Evolutionary conservation across 768 basidiomycete species (phyloP), one percentile per base, ranked within the genome.

Genomic region (Udeniomyces megalosporus): DNA sequence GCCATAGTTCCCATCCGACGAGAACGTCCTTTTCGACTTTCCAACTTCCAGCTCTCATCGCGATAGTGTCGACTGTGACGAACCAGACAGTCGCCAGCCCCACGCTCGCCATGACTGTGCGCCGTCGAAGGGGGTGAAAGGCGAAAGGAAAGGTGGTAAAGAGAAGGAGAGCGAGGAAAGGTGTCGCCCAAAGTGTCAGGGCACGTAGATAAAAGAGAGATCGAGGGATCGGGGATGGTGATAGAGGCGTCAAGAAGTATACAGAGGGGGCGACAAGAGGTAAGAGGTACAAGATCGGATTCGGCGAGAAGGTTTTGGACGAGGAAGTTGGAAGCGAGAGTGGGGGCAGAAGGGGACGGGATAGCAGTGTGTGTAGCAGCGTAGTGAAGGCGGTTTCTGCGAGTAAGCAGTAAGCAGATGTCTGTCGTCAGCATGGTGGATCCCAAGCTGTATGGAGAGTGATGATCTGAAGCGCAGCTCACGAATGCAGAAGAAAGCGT

Each of bases 401-500:
- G n/a, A 6, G 47, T n/a, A 26, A 26, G 28, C n/a, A 5, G n/a
- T 26, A 48, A 6, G n/a, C n/a, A 20, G 28, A 48, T 20, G n/a
- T 14, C 24, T 11, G n/a, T 20, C 6, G 28, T 32, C 8, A 29
- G 26, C 29, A 5, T 4, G 50, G 4, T n/a, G n/a, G n/a, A n/a
- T n/a, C n/a, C n/a, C n/a, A n/a, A n/a, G n/a, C n/a, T n/a, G n/a
- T n/a, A n/a, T n/a, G n/a, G n/a, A n/a, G n/a, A n/a, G n/a, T n/a
- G n/a, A n/a, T n/a, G n/a, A n/a, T n/a, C n/a, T n/a, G n/a, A n/a
- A n/a, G n/a, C n/a, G n/a, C n/a, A n/a, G n/a, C n/a, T n/a, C n/a
- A 54, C 52, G 57, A 28, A 58, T 58, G 1, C 12, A 20, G 44
- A 58, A 58, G 45, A 58, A 58, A 1, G 57, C 57, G 29, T 46